Percentiles rank a stretch among this genome's conserved stretches.
These are phyloP conservation scores for Macadamia tetraphylla DNA, from an alignment of 164 flowering plant species.

Conservation along the genomic window DNA sequence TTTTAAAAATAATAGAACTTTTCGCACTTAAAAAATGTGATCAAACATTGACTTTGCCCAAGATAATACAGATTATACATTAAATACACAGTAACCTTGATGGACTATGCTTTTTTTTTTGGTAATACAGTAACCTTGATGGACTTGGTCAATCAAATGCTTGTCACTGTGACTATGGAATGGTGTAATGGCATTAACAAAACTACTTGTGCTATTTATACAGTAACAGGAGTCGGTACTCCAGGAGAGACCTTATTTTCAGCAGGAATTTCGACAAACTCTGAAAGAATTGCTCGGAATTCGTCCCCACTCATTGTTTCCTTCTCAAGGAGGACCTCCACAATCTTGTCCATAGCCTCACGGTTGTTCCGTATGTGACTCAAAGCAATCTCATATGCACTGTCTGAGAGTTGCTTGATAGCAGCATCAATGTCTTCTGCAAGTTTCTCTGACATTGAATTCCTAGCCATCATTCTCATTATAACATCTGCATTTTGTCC, in stretches of 20 bases:
- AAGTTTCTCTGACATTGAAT: slow-evolving; percentile 83
- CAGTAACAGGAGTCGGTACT: slow-evolving; percentile 49
- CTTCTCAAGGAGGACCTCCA: slow-evolving; percentile 76
- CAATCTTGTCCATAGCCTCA: slow-evolving; percentile 86
- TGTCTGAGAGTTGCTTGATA: slow-evolving; percentile 58
- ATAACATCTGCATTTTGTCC: slow-evolving; percentile 72
- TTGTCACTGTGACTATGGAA: not conserved
- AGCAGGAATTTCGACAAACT: slow-evolving; percentile 74
- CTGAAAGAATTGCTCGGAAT: slow-evolving; percentile 74
- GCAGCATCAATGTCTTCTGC: slow-evolving; percentile 83
- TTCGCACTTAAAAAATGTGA: not conserved
- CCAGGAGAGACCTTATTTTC: slow-evolving; percentile 72
- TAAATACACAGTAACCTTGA: not conserved
- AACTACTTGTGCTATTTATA: slow-evolving; percentile 18
- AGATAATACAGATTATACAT: not conserved
- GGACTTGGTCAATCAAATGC: not conserved
- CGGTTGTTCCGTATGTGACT: slow-evolving; percentile 65
- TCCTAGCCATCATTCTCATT: slow-evolving; percentile 92
- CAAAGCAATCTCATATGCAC: slow-evolving; percentile 73
- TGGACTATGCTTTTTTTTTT: no score
- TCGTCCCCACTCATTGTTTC: slow-evolving; percentile 81
- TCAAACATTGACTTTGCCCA: not conserved
- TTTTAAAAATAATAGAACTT: no score
- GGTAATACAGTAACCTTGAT: not conserved
- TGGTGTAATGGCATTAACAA: not conserved